Evolutionary conservation across 768 basidiomycete genomes (phyloP), one percentile per base, ranked within the genome.

Genomic region (Artomyces pyxidatus): DNA sequence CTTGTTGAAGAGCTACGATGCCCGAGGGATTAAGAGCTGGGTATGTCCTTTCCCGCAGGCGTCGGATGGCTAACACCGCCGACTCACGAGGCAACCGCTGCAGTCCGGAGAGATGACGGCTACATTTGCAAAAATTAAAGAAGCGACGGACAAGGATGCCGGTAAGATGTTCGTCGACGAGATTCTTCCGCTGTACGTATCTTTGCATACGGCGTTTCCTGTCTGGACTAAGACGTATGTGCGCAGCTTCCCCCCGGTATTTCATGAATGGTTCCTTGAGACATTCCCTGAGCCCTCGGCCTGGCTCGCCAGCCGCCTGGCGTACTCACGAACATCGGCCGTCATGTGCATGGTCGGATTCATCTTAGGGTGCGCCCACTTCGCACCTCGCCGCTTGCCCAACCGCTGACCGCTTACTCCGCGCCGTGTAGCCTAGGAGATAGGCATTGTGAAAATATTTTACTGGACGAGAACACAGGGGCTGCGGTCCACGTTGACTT

Each of bases 341-440:
- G 96, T 98, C 47, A 98, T 96, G 85, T 96, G 88, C 1, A 98
- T 99, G 88, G 88, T 98, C 19, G 96, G 96, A 10, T 95, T 88
- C 59, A 92, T 99, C 37, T 72, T 98, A 11, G 95, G 95, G 92
- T 95, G 55, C 47, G 82, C 62, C n/a, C 27, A 47, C 21, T 37
- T 7, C 22, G 12, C 6, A 10, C 16, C 4, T 26, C 17, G 22
- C 5, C 17, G 23, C 8, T 22, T 28, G n/a, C n/a, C 12, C 38
- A 21, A 41, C 35, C 28, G 19, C 5, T 27, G 28, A 30, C 23
- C 47, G 28, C 8, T 40, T 30, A 44, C 21, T 37, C 14, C 41
- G 25, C 19, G 21, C n/a, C 16, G 39, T 16, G 28, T 44, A 95
- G 94, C n/a, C 73, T 99, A n/a, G 96, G 96, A 11, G 96, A 99